These are phyloP conservation scores for Lonicera japonica DNA, from an alignment of 129 eudicot genomes.

Conservation along the genomic window DNA sequence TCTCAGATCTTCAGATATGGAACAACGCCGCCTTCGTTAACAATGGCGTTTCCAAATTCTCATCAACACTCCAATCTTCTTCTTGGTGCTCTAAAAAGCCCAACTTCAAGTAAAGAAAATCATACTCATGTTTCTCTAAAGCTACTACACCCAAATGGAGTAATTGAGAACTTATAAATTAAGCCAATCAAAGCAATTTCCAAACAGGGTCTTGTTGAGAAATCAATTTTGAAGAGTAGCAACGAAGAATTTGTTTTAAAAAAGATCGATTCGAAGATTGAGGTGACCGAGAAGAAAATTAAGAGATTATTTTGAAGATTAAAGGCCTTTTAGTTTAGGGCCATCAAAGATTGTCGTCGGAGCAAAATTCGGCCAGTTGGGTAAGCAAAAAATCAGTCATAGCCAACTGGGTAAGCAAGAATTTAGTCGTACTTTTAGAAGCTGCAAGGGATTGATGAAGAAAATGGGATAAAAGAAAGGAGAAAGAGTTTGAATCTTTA, in stretches of 20 bases:
- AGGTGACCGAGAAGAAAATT: constrained; percentile 67
- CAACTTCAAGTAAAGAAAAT: constrained; percentile 58
- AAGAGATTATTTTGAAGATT: constrained; percentile 47
- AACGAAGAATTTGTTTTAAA: constrained; percentile 6
- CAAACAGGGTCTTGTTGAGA: constrained; percentile 15
- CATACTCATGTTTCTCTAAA: constrained; percentile 32
- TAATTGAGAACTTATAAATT: constrained; percentile 8
- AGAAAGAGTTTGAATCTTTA: constrained; percentile 30
- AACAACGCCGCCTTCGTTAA: constrained; percentile 84
- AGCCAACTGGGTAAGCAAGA: too few species aligned
- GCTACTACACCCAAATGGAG: constrained; percentile 20
- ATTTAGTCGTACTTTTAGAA: constrained; percentile 90
- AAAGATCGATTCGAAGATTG: constrained; percentile 61
- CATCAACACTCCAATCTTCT: constrained; percentile 3
- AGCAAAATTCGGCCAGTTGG: neutral
- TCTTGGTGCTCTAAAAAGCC: constrained; percentile 42
- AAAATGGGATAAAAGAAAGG: constrained; percentile 47
- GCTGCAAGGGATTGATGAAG: constrained; percentile 68
- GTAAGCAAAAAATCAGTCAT: constrained; percentile 20
- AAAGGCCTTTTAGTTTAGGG: constrained; percentile 54
- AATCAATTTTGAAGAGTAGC: neutral
- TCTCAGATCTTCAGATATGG: constrained; percentile 71
- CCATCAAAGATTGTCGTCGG: constrained; percentile 9
- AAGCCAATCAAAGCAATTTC: constrained; percentile 15
- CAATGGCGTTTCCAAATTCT: constrained; percentile 21